phyloP scores from a whole-genome alignment of 164 flowering plant genomes.

The Saururus chinensis region DNA sequence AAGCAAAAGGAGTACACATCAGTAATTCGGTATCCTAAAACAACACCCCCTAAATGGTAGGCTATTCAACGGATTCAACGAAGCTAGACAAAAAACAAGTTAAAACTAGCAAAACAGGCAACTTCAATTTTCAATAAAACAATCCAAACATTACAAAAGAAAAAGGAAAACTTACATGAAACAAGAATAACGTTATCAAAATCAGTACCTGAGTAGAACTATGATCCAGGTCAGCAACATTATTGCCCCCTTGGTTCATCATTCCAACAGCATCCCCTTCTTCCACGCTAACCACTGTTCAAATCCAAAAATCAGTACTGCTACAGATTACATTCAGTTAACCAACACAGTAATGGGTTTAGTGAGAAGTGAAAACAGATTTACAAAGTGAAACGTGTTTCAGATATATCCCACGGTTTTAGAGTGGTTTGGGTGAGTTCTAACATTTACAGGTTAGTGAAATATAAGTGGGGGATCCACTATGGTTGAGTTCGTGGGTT shows the following conservation, averaged over 20 bases:
- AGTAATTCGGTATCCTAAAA: neutral
- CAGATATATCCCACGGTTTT: too few species aligned
- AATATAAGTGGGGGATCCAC: too few species aligned
- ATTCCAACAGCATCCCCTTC: slow-evolving; percentile 1
- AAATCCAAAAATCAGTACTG: neutral
- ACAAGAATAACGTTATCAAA: too few species aligned
- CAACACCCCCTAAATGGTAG: neutral
- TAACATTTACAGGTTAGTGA: too few species aligned
- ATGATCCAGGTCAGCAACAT: slow-evolving; percentile 4
- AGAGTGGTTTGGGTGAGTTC: too few species aligned
- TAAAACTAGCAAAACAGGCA: neutral
- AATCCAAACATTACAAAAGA: neutral
- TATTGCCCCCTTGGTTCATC: slow-evolving; percentile 6
- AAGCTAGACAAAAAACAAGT: neutral
- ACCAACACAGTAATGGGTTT: too few species aligned
- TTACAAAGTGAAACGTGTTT: too few species aligned
- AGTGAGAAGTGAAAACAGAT: too few species aligned
- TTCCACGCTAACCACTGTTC: too few species aligned
- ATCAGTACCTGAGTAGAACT: slow-evolving; percentile 5
- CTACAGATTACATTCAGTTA: too few species aligned
- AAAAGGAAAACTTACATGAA: neutral
- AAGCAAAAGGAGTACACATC: neutral
- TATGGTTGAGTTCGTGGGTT: too few species aligned
- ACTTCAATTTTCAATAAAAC: neutral
- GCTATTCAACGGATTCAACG: neutral